Evolutionary conservation across 306 rosid genomes (phyloP).

Genomic region (Trifolium subterraneum): DNA sequence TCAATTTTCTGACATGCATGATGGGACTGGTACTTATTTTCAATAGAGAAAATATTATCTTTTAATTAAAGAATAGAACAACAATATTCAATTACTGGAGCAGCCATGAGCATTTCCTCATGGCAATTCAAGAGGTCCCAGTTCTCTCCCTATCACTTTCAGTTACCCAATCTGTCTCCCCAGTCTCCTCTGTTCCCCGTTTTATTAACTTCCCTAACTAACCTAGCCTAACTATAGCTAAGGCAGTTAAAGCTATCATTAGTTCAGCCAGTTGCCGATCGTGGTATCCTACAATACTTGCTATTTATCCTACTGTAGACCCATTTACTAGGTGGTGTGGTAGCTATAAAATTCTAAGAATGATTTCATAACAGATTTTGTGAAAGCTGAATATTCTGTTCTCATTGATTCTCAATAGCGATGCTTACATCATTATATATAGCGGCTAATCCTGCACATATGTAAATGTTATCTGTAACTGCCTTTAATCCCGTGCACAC

Average conservation of each 20-base stretch:
- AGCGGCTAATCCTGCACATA: no score
- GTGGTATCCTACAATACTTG: no score
- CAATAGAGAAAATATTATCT: neutral
- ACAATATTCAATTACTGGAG: neutral
- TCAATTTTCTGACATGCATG: neutral
- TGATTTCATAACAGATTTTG: no score
- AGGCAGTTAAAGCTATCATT: neutral
- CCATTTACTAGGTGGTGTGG: no score
- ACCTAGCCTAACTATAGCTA: neutral
- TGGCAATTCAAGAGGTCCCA: neutral
- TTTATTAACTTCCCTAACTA: neutral
- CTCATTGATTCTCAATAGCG: no score
- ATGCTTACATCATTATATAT: no score
- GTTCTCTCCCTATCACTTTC: neutral
- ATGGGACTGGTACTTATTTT: neutral
- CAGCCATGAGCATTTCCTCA: constrained; percentile 2
- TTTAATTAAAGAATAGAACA: neutral
- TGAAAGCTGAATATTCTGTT: no score
- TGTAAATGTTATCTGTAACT: no score
- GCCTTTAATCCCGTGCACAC: neutral
- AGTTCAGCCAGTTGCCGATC: neutral
- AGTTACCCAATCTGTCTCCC: neutral
- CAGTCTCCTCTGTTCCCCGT: neutral
- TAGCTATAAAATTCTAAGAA: no score
- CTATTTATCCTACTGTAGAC: no score